These are phyloP conservation scores for Capsicum chinense DNA, from an alignment of 257 asterid species.

Conservation along the genomic window DNA sequence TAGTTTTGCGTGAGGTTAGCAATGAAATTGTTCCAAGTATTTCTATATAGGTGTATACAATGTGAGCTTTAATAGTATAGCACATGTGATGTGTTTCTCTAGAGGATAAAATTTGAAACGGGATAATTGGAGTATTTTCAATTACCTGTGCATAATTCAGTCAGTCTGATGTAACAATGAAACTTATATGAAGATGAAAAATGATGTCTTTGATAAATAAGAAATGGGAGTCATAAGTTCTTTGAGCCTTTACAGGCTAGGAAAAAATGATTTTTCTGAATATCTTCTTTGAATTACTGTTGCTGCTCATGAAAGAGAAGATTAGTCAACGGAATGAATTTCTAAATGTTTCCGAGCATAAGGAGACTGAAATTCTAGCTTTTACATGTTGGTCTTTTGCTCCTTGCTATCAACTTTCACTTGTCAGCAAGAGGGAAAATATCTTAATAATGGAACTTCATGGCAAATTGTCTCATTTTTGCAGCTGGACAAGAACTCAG, in stretches of 20 bases:
- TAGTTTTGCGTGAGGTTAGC: not conserved
- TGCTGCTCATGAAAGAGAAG: not conserved
- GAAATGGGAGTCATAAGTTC: not conserved
- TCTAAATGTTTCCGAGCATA: not conserved
- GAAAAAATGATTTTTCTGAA: not conserved
- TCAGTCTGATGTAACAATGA: not conserved
- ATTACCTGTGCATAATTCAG: not conserved
- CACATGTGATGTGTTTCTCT: not conserved
- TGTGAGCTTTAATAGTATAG: not conserved
- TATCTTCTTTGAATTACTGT: not conserved
- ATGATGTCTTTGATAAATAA: not conserved
- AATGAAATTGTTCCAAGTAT: not conserved
- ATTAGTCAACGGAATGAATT: not conserved
- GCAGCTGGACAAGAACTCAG: constrained; percentile 45
- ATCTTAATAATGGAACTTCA: constrained; percentile 2
- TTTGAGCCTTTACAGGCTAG: constrained; percentile 20
- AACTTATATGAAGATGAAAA: not conserved
- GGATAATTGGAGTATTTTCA: not conserved
- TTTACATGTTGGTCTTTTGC: not conserved
- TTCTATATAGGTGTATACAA: not conserved
- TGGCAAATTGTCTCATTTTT: constrained; percentile 25
- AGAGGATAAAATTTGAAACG: not conserved
- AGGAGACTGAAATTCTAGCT: not conserved
- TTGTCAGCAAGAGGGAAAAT: not conserved
- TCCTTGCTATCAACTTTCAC: not conserved